phyloP scores from a whole-genome alignment of 805 yeast genomes.

The Scheffersomyces lignosus region DNA sequence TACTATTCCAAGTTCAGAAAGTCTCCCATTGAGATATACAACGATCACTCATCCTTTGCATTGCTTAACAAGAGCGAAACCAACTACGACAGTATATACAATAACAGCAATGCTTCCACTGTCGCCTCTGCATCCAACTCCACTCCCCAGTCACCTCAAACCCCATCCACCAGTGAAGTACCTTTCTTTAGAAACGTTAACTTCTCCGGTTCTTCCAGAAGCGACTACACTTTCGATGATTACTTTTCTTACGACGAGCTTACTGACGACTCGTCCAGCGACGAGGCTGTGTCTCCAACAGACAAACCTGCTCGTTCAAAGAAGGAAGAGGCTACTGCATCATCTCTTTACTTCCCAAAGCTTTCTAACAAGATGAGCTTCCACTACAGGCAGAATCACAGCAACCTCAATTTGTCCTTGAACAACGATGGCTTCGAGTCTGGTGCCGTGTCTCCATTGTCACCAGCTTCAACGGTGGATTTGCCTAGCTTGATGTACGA shows the following conservation, averaged over 20 bases:
- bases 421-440: conserved; percentile 8
- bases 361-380: conserved; percentile 31
- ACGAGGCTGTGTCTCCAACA: conserved; percentile 6
- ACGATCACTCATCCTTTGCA: conserved; percentile 35
- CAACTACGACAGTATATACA: background rate
- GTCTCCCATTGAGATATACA: conserved; percentile 32
- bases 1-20: conserved; percentile 27
- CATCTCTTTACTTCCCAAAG: conserved; percentile 1
- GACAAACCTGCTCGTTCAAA: conserved; percentile 5
- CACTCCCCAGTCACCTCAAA: conserved; percentile 6
- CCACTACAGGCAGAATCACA: conserved; percentile 34
- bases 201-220: conserved; percentile 19
- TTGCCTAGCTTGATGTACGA: background rate
- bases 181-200: conserved; percentile 41
- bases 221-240: conserved; percentile 29
- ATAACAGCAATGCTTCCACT: conserved; percentile 1
- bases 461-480: conserved; percentile 3
- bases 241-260: conserved; percentile 34
- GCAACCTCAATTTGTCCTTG: conserved; percentile 35
- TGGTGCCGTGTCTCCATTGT: conserved; percentile 1
- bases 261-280: conserved; percentile 12
- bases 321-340: conserved; percentile 4
- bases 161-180: conserved; percentile 14
- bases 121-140: conserved; percentile 5
- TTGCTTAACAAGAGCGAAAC: conserved; percentile 21